Percentiles rank a stretch among this genome's conserved stretches.
These are phyloP conservation scores for Cryptosporidium baileyi DNA, from an alignment of 169 alveolate species.

Conservation along the genomic window DNA sequence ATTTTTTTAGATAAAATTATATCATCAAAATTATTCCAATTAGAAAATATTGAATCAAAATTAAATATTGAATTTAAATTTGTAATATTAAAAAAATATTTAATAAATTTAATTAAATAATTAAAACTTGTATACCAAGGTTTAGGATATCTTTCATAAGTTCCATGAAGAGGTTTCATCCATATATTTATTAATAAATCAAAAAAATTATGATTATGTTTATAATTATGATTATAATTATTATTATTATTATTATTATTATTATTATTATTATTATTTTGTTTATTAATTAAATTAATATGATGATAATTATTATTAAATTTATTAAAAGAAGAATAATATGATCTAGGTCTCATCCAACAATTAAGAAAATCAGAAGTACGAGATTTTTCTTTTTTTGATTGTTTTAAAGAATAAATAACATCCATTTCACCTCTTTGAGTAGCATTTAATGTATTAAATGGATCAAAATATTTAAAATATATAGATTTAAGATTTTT, in stretches of 20 bases:
- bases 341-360: conserved; percentile 64
- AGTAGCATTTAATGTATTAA: conserved; percentile 5
- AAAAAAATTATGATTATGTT: background rate
- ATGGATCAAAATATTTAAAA: conserved; percentile 21
- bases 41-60: too few species aligned
- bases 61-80: background rate
- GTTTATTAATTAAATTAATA: background rate
- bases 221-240: background rate
- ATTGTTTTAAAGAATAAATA: background rate
- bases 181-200: conserved; percentile 7
- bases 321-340: background rate
- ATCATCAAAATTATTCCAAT: too few species aligned
- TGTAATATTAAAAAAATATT: background rate
- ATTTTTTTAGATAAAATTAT: background rate
- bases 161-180: conserved; percentile 6
- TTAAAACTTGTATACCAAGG: conserved; percentile 21
- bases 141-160: conserved; percentile 17
- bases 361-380: conserved; percentile 43
- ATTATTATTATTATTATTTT: background rate
- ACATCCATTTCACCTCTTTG: conserved; percentile 31
- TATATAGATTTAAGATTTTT: background rate
- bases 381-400: background rate
- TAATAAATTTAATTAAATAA: background rate
- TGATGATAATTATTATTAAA: background rate
- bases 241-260: background rate